Percentiles rank a stretch among this genome's conserved stretches.
Evolutionary conservation across 2,329 filamentous ascomycete species (phyloP).

Genomic region (Alternaria ventricosa): DNA sequence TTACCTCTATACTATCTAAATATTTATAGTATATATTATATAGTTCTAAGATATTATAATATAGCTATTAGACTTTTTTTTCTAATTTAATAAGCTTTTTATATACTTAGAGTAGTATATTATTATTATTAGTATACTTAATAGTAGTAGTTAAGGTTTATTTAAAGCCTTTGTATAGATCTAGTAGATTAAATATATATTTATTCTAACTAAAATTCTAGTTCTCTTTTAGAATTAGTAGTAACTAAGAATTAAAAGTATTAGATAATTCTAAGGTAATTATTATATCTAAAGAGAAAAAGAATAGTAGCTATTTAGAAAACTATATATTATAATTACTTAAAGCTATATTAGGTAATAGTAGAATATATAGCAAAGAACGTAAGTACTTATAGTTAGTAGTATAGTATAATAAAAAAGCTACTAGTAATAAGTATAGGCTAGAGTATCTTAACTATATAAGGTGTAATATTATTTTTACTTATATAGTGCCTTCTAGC

Average conservation of each 20-base stretch:
- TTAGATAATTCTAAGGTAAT: background rate
- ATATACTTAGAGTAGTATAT: background rate
- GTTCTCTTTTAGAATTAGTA: background rate
- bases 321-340: background rate
- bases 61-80: conserved; percentile 1
- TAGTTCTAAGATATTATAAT: conserved; percentile 5
- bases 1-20: conserved; percentile 15
- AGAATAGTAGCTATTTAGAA: background rate
- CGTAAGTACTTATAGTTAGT: conserved; percentile 3
- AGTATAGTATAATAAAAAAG: conserved; percentile 1
- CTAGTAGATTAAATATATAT: background rate
- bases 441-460: background rate
- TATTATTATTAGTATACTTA: background rate
- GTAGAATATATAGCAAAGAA: background rate
- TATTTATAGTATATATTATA: conserved; percentile 7
- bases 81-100: conserved; percentile 1
- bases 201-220: conserved; percentile 6
- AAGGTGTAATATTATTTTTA: background rate
- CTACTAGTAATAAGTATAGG: background rate
- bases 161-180: conserved; percentile 3
- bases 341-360: conserved; percentile 2
- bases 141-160: background rate
- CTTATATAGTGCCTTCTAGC: background rate
- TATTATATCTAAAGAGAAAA: background rate
- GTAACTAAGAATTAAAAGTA: background rate